These are phyloP conservation scores for Onygena corvina DNA, from an alignment of 2,329 filamentous ascomycete species.

Conservation along the genomic window DNA sequence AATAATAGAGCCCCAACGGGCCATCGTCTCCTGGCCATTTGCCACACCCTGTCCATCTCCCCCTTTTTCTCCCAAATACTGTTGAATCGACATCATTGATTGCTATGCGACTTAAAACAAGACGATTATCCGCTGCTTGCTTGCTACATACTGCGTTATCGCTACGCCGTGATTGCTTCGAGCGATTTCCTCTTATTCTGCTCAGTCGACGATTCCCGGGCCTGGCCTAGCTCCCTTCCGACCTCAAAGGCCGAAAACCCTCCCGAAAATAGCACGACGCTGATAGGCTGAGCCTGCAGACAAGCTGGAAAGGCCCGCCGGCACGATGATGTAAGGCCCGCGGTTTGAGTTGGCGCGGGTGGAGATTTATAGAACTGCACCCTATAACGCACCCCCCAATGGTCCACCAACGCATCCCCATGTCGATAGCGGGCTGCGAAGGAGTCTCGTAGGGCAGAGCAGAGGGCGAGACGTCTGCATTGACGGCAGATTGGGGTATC, in stretches of 20 bases:
- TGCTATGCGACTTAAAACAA: too few species aligned
- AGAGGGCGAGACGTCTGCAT: neutral
- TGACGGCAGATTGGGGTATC: neutral
- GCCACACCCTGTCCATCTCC: neutral
- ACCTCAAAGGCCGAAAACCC: too few species aligned
- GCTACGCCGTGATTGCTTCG: too few species aligned
- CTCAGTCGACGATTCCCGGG: too few species aligned
- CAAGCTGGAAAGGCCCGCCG: neutral
- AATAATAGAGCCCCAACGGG: conserved; percentile 5
- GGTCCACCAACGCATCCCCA: too few species aligned
- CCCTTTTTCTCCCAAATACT: neutral
- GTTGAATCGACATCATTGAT: too few species aligned
- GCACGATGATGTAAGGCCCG: neutral
- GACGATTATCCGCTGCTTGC: too few species aligned
- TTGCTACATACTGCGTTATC: too few species aligned
- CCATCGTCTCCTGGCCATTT: neutral
- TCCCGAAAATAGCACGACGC: too few species aligned
- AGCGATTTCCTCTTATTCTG: too few species aligned
- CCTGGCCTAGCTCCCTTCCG: too few species aligned
- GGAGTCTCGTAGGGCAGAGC: too few species aligned
- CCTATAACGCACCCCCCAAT: neutral
- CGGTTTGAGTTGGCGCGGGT: neutral
- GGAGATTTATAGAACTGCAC: neutral
- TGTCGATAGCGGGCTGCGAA: neutral
- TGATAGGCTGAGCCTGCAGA: neutral